Conservation (phyloP, 495 filamentous ascomycete species). For the Cladorrhinum samala region DNA sequence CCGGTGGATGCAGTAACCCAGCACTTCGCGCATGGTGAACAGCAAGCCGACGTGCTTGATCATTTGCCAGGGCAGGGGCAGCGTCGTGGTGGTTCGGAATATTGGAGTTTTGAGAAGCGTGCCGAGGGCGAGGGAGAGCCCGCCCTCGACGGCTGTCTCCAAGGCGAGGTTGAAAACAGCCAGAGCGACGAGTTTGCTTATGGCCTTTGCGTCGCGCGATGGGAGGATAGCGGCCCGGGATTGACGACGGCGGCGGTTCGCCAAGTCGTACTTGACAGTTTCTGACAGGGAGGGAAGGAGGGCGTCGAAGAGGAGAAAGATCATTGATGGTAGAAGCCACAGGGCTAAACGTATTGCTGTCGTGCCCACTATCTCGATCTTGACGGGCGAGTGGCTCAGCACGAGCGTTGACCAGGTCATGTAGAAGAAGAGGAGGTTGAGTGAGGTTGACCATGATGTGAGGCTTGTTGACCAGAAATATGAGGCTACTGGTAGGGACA, state of each 20-base stretch:
- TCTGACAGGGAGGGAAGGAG: slow-evolving; percentile 59
- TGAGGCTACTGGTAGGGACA: slow-evolving; percentile 68
- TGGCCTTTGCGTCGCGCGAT: slow-evolving; percentile 39
- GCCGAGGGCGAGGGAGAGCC: slow-evolving; percentile 34
- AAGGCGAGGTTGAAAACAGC: slow-evolving; percentile 62
- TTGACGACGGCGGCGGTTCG: no score
- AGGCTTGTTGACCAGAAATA: slow-evolving; percentile 49
- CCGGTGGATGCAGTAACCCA: slow-evolving; percentile 68
- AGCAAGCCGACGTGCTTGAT: slow-evolving; percentile 60
- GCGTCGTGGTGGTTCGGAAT: slow-evolving; percentile 38
- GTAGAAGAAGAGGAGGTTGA: slow-evolving; percentile 88
- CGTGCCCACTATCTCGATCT: slow-evolving; percentile 68
- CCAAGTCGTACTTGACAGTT: slow-evolving; percentile 64
- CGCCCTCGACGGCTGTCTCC: slow-evolving; percentile 49
- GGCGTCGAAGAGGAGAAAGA: slow-evolving; percentile 70
- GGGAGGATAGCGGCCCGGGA: slow-evolving; percentile 61
- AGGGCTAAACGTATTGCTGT: slow-evolving; percentile 62
- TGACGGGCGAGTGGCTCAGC: slow-evolving; percentile 65
- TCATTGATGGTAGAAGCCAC: slow-evolving; percentile 64
- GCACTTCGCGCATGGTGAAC: slow-evolving; percentile 49
- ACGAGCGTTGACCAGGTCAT: slow-evolving; percentile 83
- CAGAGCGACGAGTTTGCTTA: slow-evolving; percentile 42
- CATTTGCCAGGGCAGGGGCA: slow-evolving; percentile 48
- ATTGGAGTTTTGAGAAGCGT: slow-evolving; percentile 27
- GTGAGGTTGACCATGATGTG: slow-evolving; percentile 64